Evolutionary conservation across 441 rosid genomes (phyloP).

Genomic region (Bruguiera hainesii): DNA sequence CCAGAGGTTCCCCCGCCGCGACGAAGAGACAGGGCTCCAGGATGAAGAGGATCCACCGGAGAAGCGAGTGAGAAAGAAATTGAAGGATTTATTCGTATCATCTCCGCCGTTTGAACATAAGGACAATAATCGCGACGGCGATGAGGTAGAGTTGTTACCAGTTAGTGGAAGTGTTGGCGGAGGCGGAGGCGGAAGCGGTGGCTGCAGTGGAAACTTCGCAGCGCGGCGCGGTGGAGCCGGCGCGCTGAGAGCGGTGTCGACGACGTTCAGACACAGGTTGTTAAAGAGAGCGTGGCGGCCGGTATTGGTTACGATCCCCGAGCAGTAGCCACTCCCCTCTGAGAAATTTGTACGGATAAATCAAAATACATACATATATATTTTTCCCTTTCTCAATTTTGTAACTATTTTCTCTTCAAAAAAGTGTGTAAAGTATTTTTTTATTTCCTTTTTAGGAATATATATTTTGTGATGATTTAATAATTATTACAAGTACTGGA

Average conservation of each 20-base stretch:
- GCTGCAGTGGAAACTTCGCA: conserved; percentile 23
- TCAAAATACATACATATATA: not conserved
- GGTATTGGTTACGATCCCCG: conserved; percentile 73
- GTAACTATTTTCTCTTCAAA: not conserved
- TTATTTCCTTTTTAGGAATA: not conserved
- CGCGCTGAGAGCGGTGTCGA: conserved; percentile 36
- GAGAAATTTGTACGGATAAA: conserved; percentile 14
- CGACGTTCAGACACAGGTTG: conserved; percentile 58
- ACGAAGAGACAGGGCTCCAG: conserved; percentile 19
- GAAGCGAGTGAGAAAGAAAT: conserved; percentile 44
- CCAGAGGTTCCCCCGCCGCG: conserved; percentile 33
- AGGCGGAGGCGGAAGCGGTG: conserved; percentile 14
- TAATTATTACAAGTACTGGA: too few relatives aligned
- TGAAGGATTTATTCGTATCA: conserved; percentile 74
- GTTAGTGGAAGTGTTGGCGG: not conserved
- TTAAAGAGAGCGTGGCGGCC: conserved; percentile 88
- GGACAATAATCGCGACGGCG: conserved; percentile 16
- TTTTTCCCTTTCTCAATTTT: conserved; percentile 2
- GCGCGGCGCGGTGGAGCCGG: conserved; percentile 30
- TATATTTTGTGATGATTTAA: not conserved
- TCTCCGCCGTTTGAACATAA: conserved; percentile 59
- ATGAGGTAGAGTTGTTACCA: conserved; percentile 25
- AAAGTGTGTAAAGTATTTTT: too few relatives aligned
- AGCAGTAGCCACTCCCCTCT: conserved; percentile 26
- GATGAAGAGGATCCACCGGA: conserved; percentile 28